Percentiles rank a stretch among this genome's conserved stretches.
These are phyloP conservation scores for Angomonas deanei DNA, from an alignment of 208 protist species.

Conservation along the genomic window DNA sequence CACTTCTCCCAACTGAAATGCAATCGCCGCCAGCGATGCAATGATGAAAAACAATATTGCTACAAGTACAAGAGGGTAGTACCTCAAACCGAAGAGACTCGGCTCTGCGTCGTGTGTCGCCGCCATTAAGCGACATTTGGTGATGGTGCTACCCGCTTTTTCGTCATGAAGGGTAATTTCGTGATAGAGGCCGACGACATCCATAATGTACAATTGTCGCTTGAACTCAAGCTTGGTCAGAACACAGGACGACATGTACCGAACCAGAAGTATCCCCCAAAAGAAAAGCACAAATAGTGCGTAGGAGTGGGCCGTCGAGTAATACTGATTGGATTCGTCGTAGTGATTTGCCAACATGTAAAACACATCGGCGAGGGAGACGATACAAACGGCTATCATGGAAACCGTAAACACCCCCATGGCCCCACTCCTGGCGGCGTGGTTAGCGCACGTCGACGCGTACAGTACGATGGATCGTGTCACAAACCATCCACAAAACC, in stretches of 20 bases:
- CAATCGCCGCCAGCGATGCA: constrained; percentile 24
- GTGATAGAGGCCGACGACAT: constrained; percentile 63
- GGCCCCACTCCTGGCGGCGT: constrained; percentile 35
- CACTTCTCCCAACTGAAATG: constrained; percentile 28
- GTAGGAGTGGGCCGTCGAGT: constrained; percentile 58
- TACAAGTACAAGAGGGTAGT: constrained; percentile 22
- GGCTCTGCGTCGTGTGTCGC: constrained; percentile 37
- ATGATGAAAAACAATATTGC: constrained; percentile 28
- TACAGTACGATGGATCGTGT: constrained; percentile 67
- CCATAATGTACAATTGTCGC: constrained; percentile 65
- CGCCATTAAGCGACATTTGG: constrained; percentile 30
- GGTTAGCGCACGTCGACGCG: constrained; percentile 63
- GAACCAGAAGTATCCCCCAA: constrained; percentile 46
- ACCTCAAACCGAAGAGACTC: constrained; percentile 27
- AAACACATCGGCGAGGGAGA: constrained; percentile 34
- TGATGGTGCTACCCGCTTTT: constrained; percentile 41
- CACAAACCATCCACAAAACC: constrained; percentile 75
- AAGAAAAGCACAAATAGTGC: constrained; percentile 40
- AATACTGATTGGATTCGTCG: constrained; percentile 16
- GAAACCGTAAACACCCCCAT: constrained; percentile 42
- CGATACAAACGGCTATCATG: constrained; percentile 34
- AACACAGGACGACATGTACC: constrained; percentile 50
- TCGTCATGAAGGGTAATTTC: constrained; percentile 20
- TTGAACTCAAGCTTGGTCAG: constrained; percentile 25
- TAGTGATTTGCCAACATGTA: constrained; percentile 25